These are phyloP conservation scores for Bryoglossum gracile DNA, from an alignment of 495 filamentous ascomycete genomes.

Conservation along the genomic window DNA sequence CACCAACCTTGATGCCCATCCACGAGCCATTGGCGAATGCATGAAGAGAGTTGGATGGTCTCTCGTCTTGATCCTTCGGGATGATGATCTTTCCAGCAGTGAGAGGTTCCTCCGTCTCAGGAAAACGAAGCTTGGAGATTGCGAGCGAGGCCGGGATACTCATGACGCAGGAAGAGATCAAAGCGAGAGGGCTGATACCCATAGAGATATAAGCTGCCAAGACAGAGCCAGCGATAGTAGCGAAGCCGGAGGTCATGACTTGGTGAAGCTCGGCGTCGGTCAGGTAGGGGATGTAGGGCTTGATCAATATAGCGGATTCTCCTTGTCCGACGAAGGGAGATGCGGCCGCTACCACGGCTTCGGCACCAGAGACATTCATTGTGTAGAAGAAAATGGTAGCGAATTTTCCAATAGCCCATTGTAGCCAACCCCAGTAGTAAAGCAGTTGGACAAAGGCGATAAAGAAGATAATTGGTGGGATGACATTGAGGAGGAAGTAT, in stretches of 20 bases:
- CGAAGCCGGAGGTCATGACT: constrained; percentile 71
- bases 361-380: constrained; percentile 84
- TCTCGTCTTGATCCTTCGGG: constrained; percentile 57
- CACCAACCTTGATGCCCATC: constrained; percentile 82
- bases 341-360: constrained; percentile 88
- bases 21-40: constrained; percentile 84
- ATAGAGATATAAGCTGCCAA: constrained; percentile 74
- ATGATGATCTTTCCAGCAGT: constrained; percentile 74
- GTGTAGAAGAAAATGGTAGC: constrained; percentile 87
- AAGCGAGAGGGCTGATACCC: constrained; percentile 72
- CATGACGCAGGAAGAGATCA: constrained; percentile 93
- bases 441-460: constrained; percentile 76
- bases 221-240: constrained; percentile 62
- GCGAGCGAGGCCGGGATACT: constrained; percentile 84
- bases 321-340: constrained; percentile 93
- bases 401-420: constrained; percentile 83
- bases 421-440: constrained; percentile 69
- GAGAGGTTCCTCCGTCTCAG: constrained; percentile 77
- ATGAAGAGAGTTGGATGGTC: constrained; percentile 69
- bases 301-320: constrained; percentile 87
- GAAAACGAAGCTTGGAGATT: constrained; percentile 79
- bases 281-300: constrained; percentile 74
- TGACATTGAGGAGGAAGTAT: constrained; percentile 60
- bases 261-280: constrained; percentile 85
- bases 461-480: constrained; percentile 90